Percentiles rank a stretch among this genome's conserved stretches.
Evolutionary conservation across 805 yeast species (phyloP).

Genomic region (Pichia gijzeniarum): DNA sequence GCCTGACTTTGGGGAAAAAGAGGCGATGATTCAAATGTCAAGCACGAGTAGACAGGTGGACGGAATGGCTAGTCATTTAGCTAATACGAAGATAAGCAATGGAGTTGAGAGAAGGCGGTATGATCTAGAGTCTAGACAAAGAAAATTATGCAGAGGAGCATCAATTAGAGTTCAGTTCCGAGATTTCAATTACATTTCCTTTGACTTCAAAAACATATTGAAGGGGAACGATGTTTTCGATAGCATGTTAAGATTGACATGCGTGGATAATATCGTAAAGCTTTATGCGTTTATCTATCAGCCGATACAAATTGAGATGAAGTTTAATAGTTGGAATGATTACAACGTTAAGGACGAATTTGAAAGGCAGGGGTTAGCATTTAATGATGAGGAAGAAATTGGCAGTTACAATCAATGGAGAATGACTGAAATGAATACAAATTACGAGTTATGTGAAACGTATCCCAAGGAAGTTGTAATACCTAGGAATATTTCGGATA

Average conservation of each 20-base stretch:
- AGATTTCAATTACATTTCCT: slow-evolving; percentile 75
- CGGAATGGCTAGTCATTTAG: too few species aligned
- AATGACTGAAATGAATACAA: slow-evolving; percentile 52
- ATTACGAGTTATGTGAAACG: slow-evolving; percentile 63
- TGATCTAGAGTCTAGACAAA: slow-evolving; percentile 10
- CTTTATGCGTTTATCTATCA: slow-evolving; percentile 79
- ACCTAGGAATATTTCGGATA: slow-evolving; percentile 76
- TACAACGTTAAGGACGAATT: slow-evolving; percentile 63
- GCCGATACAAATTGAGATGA: slow-evolving; percentile 65
- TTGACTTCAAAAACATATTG: slow-evolving; percentile 58
- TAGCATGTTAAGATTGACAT: slow-evolving; percentile 60
- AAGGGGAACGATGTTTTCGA: slow-evolving; percentile 68
- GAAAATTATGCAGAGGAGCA: slow-evolving; percentile 30
- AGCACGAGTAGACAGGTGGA: not conserved
- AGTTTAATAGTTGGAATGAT: slow-evolving; percentile 64
- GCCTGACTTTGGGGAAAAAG: not conserved
- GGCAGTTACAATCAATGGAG: slow-evolving; percentile 49
- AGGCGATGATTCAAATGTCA: not conserved
- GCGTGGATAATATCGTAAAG: slow-evolving; percentile 43
- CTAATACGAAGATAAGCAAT: not conserved
- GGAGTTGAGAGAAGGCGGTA: slow-evolving; percentile 6
- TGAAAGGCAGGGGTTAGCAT: slow-evolving; percentile 51
- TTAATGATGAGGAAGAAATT: slow-evolving; percentile 22
- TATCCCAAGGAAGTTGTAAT: slow-evolving; percentile 67
- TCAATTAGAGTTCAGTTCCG: slow-evolving; percentile 70